Percentiles rank a stretch among this genome's conserved stretches.
Conservation (phyloP, 1,284 basidiomycete genomes). For the Schizopora paradoxa region DNA sequence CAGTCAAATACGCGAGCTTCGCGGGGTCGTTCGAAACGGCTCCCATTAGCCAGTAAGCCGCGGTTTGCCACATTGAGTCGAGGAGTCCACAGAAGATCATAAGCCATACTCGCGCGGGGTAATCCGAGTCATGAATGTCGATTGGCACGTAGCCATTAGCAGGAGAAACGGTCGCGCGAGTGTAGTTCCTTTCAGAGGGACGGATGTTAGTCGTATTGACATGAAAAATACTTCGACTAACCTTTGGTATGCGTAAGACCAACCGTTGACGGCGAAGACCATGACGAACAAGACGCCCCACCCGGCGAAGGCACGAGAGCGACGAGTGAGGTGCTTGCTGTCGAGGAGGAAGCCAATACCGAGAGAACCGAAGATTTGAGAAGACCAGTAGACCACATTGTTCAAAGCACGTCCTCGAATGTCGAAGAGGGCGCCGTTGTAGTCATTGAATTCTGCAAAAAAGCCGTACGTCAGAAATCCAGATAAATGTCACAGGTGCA, state of each 20-base stretch:
- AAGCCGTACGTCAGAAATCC: background rate
- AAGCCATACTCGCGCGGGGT: slow-evolving; percentile 32
- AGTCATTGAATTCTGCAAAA: slow-evolving; percentile 32
- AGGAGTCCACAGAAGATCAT: slow-evolving; percentile 38
- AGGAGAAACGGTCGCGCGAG: slow-evolving; percentile 37
- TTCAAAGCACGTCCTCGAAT: slow-evolving; percentile 36
- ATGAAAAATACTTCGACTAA: slow-evolving; percentile 25
- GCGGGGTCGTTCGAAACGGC: slow-evolving; percentile 37
- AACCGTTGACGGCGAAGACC: slow-evolving; percentile 61
- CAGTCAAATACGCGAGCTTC: slow-evolving; percentile 37
- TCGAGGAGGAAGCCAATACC: slow-evolving; percentile 33
- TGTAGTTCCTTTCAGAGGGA: slow-evolving; percentile 44
- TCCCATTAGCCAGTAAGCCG: slow-evolving; percentile 39
- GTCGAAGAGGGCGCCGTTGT: slow-evolving; percentile 35
- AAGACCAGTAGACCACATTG: slow-evolving; percentile 34
- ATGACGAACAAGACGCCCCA: slow-evolving; percentile 55
- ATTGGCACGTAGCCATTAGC: slow-evolving; percentile 17
- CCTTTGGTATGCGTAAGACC: slow-evolving; percentile 69
- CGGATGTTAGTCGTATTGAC: background rate
- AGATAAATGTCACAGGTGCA: background rate
- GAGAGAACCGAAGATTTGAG: slow-evolving; percentile 35
- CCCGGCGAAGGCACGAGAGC: slow-evolving; percentile 57
- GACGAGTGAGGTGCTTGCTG: slow-evolving; percentile 32
- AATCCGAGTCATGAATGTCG: slow-evolving; percentile 28
- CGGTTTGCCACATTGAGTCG: slow-evolving; percentile 42